Base-by-base conservation (phyloP, 805 yeast genomes). In the Hanseniaspora guilliermondii region DNA sequence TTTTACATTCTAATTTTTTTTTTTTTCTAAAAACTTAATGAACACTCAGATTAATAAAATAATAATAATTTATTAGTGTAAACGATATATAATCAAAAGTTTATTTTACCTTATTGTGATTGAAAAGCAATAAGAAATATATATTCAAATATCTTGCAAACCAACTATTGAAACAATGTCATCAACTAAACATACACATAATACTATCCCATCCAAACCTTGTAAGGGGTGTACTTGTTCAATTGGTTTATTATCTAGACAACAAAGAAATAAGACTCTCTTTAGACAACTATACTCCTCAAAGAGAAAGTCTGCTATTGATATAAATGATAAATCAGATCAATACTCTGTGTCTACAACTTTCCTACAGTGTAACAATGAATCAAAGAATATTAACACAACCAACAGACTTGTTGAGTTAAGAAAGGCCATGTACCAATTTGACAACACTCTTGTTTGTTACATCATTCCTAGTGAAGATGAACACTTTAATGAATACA, bases 401-500 rank as follows among this genome's bases (percentile, higher is more conserved):
- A 73, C 77, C 17, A 67, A 74, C 49, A 79, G 89, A 61, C 71
- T 89, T 49, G 73, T 70, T 40, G 72, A 71, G 21, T 70, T 89
- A 56, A 76, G 97, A 62, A 60, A 68, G 40, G 72, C 76, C 57
- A 86, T 93, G 89, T 76, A 74, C 44, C 68, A 73, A 45, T 66
- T 78, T 55, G 79, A 77, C 36, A 36, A 42, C 19, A 19, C 55
- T 4, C 65, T 91, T 38, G 86, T 83, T 11, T 82, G 87, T 35
- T 91, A 93, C 66, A 73, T 80, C 27, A 78, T 86, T 9, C 87
- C 91, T 21, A 82, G 94, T 40, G 96, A 87, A 65, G 98, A 91
- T 65, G 95, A 86, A 61, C 98, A 91, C 67, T 91, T 85, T 66
- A 80, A 89, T 27, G 98, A 91, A 69, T 89, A 89, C 62, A 91